Evolutionary conservation across 345 rosid species (phyloP), one percentile per base, ranked within the genome.

Genomic region (Pistacia atlantica): DNA sequence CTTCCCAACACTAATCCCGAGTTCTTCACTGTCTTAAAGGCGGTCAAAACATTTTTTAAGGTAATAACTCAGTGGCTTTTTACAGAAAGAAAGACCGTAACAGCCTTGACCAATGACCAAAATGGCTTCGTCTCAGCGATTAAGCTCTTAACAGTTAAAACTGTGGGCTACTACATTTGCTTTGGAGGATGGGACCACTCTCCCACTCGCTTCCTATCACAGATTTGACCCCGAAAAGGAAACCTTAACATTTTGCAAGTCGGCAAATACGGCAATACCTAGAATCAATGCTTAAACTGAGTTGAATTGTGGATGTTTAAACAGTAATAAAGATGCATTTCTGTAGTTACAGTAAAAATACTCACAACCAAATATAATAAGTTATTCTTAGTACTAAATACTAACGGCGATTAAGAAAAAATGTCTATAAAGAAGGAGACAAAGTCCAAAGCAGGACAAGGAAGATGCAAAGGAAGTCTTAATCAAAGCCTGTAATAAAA

Each of bases 341-440:
- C 48, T 46, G 37, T 17, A 22, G 0, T 33, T 33, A 35, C 46
- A 45, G 57, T 3, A 18, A 45, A 54, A 67, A 46, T 22, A 22
- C 70, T 74, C 81, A 10, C 69, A 16, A 20, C 17, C 7, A 56
- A 73, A 3, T 37, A 66, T 9, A 0, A 66, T 9, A 0, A 14
- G 48, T 8, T 0, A 52, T 45, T 13, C 45, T 25, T 13, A 0
- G 25, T 25, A 25, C 25, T 25, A 10, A 52, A 37, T 68, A 49
- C 42, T 20, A 25, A 22, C 18, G 12, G 55, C 69, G 73, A 54
- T 56, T 48, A 56, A 66, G 86, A 80, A 79, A 80, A 73, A 16
- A 16, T 81, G 86, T 79, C 81, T 6, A 35, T 3, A 80, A 74
- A 63, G 80, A 78, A 20, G 86, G 87, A 77, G 81, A 76, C 84